Conservation (phyloP, 2,329 filamentous ascomycete genomes). For the Blumeria graminis region DNA sequence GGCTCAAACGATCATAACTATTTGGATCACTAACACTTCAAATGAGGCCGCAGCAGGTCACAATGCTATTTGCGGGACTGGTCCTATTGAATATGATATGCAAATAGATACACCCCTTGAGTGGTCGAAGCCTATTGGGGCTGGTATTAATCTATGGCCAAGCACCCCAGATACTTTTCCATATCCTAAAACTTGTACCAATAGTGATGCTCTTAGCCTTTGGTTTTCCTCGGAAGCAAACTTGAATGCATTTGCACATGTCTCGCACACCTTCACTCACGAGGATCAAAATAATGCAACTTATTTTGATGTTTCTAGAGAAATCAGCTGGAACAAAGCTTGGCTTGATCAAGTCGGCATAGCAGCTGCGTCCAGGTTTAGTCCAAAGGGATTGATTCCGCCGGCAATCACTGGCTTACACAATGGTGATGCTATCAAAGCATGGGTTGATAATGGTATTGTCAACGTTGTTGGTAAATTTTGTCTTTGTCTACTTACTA, state of each 20-base stretch:
- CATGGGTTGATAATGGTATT: constrained; percentile 34
- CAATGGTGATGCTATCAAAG: constrained; percentile 33
- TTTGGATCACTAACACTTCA: background rate
- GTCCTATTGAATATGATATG: constrained; percentile 21
- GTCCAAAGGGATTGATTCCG: constrained; percentile 29
- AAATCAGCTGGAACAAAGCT: constrained; percentile 34
- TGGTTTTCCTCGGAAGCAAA: constrained; percentile 27
- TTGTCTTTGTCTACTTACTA: background rate
- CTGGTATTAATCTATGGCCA: constrained; percentile 25
- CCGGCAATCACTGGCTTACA: constrained; percentile 39
- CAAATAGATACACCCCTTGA: constrained; percentile 23
- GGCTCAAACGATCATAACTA: background rate
- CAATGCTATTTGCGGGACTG: constrained; percentile 8
- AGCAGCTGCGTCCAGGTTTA: constrained; percentile 22
- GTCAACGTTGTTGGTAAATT: constrained; percentile 26
- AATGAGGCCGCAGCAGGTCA: constrained; percentile 5
- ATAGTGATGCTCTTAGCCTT: constrained; percentile 23
- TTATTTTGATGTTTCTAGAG: constrained; percentile 27
- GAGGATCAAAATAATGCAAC: constrained; percentile 33
- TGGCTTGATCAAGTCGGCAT: constrained; percentile 31
- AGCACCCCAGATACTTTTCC: constrained; percentile 9
- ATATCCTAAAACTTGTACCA: constrained; percentile 18
- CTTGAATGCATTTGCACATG: constrained; percentile 26
- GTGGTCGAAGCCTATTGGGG: constrained; percentile 23
- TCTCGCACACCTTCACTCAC: constrained; percentile 39